Evolutionary conservation across 371 early-diverging fungal species (phyloP), one percentile per base, ranked within the genome.

Genomic region (Mortierella sp.): DNA sequence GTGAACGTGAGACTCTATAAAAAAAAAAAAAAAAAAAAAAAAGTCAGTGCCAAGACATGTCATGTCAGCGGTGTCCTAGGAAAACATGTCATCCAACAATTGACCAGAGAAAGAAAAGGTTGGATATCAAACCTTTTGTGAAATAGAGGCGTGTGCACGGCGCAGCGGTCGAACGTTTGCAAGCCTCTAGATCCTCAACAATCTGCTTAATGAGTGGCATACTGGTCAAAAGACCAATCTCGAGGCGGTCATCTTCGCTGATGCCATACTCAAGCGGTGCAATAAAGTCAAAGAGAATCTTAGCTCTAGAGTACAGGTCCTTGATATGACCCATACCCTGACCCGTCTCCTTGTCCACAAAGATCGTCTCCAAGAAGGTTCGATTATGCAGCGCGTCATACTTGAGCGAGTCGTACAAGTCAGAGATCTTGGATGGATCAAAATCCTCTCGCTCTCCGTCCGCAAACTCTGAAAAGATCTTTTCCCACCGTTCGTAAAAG

Each of bases 361-460:
- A 93, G 19, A 90, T 86, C 29, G 82, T 84, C 71, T 95, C 92
- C 57, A 96, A 76, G 68, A 97, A 97, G 4, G 86, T 83, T 25
- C 96, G 88, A 75, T 97, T 97, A 73, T 98, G 99, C 57, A 98
- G 81, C 5, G 97, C 93, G 74, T 98, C 99, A 70, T 96, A 97
- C 71, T 98, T 98, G 23, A 98, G 84, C 51, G 96, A 94, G 82
- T 98, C 99, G 68, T 97, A 97, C 3, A 98, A 82, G 67, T 96
- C 97, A 19, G 95, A 94, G 43, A 96, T 91, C 84, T 96, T 96
- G 58, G 95, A 92, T 1, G 97, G 96, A 72, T 96, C 94, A 59
- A 89, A 84, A 67, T 88, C 81, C 26, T 73, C 62, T 46, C 71
- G 81, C 26, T 87, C 87, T 0, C 88, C 89, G 67, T 93, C 91